Evolutionary conservation across 202 grass and related monocot genomes (phyloP), one percentile per base, ranked within the genome.

Genomic region (Digitaria exilis): DNA sequence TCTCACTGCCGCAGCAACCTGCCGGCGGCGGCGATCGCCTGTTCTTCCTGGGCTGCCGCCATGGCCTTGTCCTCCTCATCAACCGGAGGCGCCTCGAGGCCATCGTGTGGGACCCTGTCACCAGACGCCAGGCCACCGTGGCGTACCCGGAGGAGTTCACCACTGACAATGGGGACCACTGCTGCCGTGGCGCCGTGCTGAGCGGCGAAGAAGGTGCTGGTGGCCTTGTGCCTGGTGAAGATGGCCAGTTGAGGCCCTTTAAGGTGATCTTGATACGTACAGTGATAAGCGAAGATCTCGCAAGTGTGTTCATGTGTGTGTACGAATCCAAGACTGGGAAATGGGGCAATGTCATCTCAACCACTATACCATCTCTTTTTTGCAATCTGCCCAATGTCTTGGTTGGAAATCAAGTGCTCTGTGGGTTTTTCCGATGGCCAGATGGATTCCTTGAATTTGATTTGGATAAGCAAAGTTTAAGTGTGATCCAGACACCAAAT

Each of bases 11-110:
- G 37, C 29, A 45, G 66, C 66, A 17, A 2, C 10, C 22, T 2
- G 42, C 13, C 14, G 25, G 44, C 26, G 25, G 44, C 26, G 7
- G 37, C 37, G 69, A 71, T 1, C 69, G 69, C 25, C 69, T 71
- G 8, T 71, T 71, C 70, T 22, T 73, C 70, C 70, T 52, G 46
- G 51, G 72, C 32, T 75, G 50, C 72, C 72, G 72, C 51, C 51
- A 75, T 14, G 72, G 72, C 51, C 72, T 58, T 13, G 72, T n/a
- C 2, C 72, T 75, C 21, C 72, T 75, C 32, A 55, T 75, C 51
- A 24, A 75, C 51, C 51, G 31, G 13, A 57, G 21, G 8, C 32
- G 32, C 32, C 72, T 55, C 13, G 0, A 75, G 6, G 32, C 48
- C 32, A 14, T 35, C 13, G 72, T 75, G 12, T 58, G 72, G 51